These are phyloP conservation scores for Choricystis sp. DNA, from an alignment of 139 green algal species.

Conservation along the genomic window DNA sequence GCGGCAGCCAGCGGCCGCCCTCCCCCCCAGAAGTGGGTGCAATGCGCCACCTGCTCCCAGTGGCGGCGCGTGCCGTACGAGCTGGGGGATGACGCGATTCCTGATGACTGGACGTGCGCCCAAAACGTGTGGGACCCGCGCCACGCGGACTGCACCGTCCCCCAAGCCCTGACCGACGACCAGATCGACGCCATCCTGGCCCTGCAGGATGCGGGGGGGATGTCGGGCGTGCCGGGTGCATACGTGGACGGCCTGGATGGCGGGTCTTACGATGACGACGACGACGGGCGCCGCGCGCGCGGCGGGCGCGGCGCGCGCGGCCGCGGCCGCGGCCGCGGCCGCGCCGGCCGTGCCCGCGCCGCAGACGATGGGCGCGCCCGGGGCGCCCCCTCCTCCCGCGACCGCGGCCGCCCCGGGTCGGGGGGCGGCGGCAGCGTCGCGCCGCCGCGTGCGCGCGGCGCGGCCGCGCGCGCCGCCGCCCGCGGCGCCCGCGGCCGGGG, in stretches of 20 bases:
- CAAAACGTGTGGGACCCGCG: slow-evolving; percentile 53
- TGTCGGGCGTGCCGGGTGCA: not conserved
- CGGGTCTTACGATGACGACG: not conserved
- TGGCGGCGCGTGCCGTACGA: slow-evolving; percentile 66
- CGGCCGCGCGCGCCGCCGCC: not conserved
- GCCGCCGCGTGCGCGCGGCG: too few relatives aligned
- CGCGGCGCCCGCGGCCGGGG: not conserved
- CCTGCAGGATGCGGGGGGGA: slow-evolving; percentile 9
- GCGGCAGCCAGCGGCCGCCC: not conserved
- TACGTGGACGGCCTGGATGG: not conserved
- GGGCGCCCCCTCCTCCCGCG: too few relatives aligned
- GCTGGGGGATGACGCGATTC: slow-evolving; percentile 46
- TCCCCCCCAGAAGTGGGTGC: slow-evolving; percentile 64
- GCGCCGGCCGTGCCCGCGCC: not conserved
- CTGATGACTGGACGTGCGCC: slow-evolving; percentile 54
- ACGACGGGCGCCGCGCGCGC: not conserved
- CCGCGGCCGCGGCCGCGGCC: not conserved
- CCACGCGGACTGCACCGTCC: slow-evolving; percentile 32
- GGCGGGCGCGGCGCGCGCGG: not conserved
- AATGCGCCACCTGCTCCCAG: slow-evolving; percentile 58
- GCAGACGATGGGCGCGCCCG: too few relatives aligned
- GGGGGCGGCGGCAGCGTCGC: slow-evolving; percentile 1
- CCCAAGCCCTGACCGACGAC: slow-evolving; percentile 46
- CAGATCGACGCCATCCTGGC: slow-evolving; percentile 52
- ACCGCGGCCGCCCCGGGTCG: not conserved